Conservation (phyloP, 306 rosid species). For the Acacia acuminata region DNA sequence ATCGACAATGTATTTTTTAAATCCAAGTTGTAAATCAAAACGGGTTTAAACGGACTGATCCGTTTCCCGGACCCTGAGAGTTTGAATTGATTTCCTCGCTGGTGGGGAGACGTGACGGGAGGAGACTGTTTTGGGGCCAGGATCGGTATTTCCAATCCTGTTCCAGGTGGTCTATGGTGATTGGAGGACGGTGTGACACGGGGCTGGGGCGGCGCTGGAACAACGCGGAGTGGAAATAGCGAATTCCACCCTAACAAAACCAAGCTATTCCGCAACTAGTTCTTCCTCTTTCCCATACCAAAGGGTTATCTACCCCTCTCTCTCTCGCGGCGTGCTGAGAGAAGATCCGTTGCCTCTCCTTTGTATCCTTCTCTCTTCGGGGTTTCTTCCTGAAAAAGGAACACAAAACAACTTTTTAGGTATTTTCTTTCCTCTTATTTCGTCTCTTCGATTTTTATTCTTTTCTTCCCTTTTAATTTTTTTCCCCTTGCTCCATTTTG, state of each 20-base stretch:
- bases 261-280: background rate
- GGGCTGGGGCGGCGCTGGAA: background rate
- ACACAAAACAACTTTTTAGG: background rate
- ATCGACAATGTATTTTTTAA: too few species aligned
- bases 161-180: background rate
- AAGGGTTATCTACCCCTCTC: background rate
- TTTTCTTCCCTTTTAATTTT: background rate
- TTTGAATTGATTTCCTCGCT: too few species aligned
- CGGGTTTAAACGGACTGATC: too few species aligned
- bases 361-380: background rate
- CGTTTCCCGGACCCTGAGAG: too few species aligned
- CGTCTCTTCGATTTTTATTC: background rate
- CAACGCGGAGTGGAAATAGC: background rate
- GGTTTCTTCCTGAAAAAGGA: constrained; percentile 25
- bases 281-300: constrained; percentile 8
- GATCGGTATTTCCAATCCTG: background rate
- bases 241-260: background rate
- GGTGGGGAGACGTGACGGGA: too few species aligned
- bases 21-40: too few species aligned
- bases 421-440: constrained; percentile 12
- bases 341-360: background rate
- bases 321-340: background rate
- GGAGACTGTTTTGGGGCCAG: too few species aligned
- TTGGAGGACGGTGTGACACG: background rate
- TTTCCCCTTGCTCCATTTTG: background rate